phyloP scores from a whole-genome alignment of 1,139 yeast genomes.

The Yamadazyma conglobata region DNA sequence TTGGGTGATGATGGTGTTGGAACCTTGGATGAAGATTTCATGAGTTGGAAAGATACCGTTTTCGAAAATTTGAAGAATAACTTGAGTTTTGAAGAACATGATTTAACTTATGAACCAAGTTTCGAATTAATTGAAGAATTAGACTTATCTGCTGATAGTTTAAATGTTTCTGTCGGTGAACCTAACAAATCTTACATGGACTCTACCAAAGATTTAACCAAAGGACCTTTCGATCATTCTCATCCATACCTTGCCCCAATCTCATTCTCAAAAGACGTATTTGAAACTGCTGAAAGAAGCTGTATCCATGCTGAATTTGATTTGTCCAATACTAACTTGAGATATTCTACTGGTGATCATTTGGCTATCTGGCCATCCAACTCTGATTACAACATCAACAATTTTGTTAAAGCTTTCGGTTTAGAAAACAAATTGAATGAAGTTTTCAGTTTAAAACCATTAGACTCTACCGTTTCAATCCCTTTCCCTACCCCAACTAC shows the following conservation, averaged over 20 bases:
- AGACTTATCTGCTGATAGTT: conserved; percentile 27
- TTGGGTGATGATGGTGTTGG: conserved; percentile 96
- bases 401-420: conserved; percentile 62
- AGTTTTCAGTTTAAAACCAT: conserved; percentile 63
- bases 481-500: conserved; percentile 94
- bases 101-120: conserved; percentile 72
- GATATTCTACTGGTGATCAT: conserved; percentile 94
- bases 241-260: conserved; percentile 85
- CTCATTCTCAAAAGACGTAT: conserved; percentile 61
- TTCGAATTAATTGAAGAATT: conserved; percentile 44
- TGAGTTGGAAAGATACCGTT: conserved; percentile 85
- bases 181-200: conserved; percentile 63
- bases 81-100: conserved; percentile 71
- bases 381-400: conserved; percentile 66
- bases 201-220: conserved; percentile 37
- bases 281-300: conserved; percentile 60
- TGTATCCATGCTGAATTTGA: conserved; percentile 94
- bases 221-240: conserved; percentile 79
- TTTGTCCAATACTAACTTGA: conserved; percentile 66
- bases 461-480: conserved; percentile 66
- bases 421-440: conserved; percentile 49
- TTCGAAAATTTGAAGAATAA: conserved; percentile 64
- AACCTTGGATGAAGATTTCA: conserved; percentile 90
- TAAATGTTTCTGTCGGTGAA: conserved; percentile 74
- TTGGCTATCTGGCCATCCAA: conserved; percentile 94